A percentile compares a stretch with the other conserved stretches of the same genome.
Evolutionary conservation across 768 basidiomycete genomes (phyloP).

Genomic region (Trametes maxima): DNA sequence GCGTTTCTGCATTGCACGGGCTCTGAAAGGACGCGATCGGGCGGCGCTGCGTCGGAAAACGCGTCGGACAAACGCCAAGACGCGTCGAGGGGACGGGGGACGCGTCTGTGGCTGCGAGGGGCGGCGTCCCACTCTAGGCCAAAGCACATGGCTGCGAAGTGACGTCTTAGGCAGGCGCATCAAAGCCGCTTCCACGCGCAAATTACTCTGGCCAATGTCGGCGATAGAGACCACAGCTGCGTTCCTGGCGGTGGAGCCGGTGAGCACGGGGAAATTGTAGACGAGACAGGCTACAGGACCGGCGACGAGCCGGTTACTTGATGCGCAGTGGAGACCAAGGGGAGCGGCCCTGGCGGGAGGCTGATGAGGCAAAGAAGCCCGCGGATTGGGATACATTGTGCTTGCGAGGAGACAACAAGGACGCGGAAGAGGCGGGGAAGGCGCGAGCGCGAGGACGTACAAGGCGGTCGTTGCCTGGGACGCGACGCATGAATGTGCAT

Average conservation of each 20-base stretch:
- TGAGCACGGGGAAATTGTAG: neutral
- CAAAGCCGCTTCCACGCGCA: constrained; percentile 12
- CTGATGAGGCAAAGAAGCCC: constrained; percentile 14
- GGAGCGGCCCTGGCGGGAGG: neutral
- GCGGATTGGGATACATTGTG: constrained; percentile 18
- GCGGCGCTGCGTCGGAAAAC: neutral
- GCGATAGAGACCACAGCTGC: constrained; percentile 4
- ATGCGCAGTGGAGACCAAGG: constrained; percentile 1
- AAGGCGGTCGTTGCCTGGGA: neutral
- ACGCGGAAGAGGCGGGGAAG: constrained; percentile 11
- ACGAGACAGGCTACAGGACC: neutral
- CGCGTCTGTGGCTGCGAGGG: constrained; percentile 26
- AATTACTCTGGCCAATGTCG: constrained; percentile 3
- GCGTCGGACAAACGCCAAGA: constrained; percentile 11
- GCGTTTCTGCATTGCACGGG: neutral
- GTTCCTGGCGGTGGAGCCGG: constrained; percentile 15
- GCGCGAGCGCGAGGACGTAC: neutral
- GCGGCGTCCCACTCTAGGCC: constrained; percentile 7
- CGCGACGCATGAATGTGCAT: neutral
- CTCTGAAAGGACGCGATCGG: neutral
- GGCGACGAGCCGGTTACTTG: constrained; percentile 6
- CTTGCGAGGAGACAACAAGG: constrained; percentile 14
- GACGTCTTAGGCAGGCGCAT: constrained; percentile 17
- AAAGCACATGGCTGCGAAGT: constrained; percentile 15
- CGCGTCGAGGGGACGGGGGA: constrained; percentile 13